Evolutionary conservation across 2,329 filamentous ascomycete genomes (phyloP).

Genomic region (Fusarium avenaceum): DNA sequence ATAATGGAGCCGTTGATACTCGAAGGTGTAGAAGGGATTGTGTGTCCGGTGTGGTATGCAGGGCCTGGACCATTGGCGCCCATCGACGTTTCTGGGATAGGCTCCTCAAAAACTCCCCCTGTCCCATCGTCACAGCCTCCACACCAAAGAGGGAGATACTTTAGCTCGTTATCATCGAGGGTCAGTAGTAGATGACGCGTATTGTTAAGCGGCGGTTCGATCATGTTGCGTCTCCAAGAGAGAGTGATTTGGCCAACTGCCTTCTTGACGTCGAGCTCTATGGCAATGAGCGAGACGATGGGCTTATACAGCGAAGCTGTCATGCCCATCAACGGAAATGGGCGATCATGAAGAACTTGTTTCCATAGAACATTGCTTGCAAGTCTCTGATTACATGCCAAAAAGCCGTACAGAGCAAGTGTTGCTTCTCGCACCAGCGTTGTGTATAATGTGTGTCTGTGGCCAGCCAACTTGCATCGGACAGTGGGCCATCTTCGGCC

Average conservation of each 20-base stretch:
- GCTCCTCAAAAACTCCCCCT: constrained; percentile 62
- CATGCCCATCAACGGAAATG: background rate
- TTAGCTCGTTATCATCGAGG: constrained; percentile 69
- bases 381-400: constrained; percentile 10
- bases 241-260: constrained; percentile 39
- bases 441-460: background rate
- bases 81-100: constrained; percentile 59
- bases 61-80: constrained; percentile 63
- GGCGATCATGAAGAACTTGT: background rate
- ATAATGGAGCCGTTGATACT: constrained; percentile 55
- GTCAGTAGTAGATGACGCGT: constrained; percentile 64
- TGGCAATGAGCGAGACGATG: constrained; percentile 36
- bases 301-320: constrained; percentile 15
- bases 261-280: constrained; percentile 45
- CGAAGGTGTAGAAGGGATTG: constrained; percentile 53
- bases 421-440: constrained; percentile 14
- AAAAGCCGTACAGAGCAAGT: constrained; percentile 24
- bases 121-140: constrained; percentile 67
- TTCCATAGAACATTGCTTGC: constrained; percentile 22
- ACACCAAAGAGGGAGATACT: constrained; percentile 75
- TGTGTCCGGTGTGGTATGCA: constrained; percentile 61
- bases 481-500: constrained; percentile 11
- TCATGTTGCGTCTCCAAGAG: constrained; percentile 48
- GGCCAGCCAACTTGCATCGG: constrained; percentile 3
- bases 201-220: constrained; percentile 54